These are phyloP conservation scores for Exserohilum turcica DNA, from an alignment of 2,329 filamentous ascomycete genomes.

Conservation along the genomic window DNA sequence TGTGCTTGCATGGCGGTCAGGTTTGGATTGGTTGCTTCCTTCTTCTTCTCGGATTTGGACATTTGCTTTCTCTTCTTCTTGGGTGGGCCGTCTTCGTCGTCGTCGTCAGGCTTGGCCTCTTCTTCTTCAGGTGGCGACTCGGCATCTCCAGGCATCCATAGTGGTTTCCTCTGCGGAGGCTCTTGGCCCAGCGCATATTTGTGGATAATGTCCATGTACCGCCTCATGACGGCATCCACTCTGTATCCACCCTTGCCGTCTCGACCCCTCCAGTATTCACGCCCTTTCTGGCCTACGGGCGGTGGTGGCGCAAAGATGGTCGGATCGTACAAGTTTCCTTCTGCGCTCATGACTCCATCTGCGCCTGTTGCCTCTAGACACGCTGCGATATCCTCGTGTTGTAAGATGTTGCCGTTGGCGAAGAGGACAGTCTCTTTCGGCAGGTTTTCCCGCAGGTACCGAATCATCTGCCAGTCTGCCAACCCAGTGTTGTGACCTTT, in stretches of 20 bases:
- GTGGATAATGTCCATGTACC: conserved; percentile 91
- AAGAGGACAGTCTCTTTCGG: conserved; percentile 91
- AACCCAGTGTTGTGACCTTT: conserved; percentile 95
- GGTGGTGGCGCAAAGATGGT: conserved; percentile 79
- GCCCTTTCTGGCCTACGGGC: conserved; percentile 65
- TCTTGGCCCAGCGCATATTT: conserved; percentile 70
- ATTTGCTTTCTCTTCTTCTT: conserved; percentile 44
- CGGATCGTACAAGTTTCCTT: conserved; percentile 92
- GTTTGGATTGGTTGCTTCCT: conserved; percentile 65
- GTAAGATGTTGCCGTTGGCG: conserved; percentile 92
- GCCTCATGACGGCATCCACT: conserved; percentile 82
- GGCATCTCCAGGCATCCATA: conserved; percentile 69
- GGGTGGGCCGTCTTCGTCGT: conserved; percentile 39
- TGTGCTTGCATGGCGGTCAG: conserved; percentile 85
- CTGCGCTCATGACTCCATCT: conserved; percentile 93
- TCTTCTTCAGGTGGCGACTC: conserved; percentile 47
- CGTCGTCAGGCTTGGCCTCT: conserved; percentile 14
- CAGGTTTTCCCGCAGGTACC: conserved; percentile 79
- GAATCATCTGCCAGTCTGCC: conserved; percentile 88
- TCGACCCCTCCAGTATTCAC: conserved; percentile 82
- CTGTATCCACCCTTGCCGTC: conserved; percentile 84
- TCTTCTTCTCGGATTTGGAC: conserved; percentile 53
- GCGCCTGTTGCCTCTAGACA: conserved; percentile 85
- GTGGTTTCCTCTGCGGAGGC: conserved; percentile 69
- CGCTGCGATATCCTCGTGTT: conserved; percentile 73